Evolutionary conservation across 768 basidiomycete genomes (phyloP).

Genomic region (Boletus vinaceobasis): DNA sequence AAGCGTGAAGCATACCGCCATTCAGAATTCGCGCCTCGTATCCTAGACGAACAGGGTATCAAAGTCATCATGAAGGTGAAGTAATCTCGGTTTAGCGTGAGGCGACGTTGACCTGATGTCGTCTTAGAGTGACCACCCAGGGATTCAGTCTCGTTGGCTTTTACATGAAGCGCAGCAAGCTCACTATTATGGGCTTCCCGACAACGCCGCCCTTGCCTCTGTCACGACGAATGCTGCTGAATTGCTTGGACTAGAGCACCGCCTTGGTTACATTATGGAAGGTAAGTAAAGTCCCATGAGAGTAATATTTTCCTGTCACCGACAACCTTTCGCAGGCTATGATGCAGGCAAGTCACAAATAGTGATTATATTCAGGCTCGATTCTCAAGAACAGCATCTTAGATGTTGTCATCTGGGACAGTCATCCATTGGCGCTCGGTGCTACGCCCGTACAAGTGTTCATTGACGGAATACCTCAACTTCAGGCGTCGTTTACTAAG

Average conservation of each 20-base stretch:
- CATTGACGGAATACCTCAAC: slow-evolving; percentile 79
- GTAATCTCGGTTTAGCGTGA: background rate
- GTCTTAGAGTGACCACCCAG: slow-evolving; percentile 62
- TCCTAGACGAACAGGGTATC: slow-evolving; percentile 48
- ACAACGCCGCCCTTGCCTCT: slow-evolving; percentile 65
- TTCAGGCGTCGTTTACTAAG: slow-evolving; percentile 30
- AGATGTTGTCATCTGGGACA: slow-evolving; percentile 65
- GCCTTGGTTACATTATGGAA: slow-evolving; percentile 71
- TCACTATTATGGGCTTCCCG: slow-evolving; percentile 73
- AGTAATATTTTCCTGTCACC: background rate
- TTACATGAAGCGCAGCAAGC: slow-evolving; percentile 84
- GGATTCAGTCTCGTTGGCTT: slow-evolving; percentile 67
- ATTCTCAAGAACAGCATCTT: background rate
- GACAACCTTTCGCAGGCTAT: slow-evolving; percentile 42
- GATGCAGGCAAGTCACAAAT: slow-evolving; percentile 49
- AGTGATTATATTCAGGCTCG: background rate
- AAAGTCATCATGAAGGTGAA: slow-evolving; percentile 50
- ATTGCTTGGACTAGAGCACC: slow-evolving; percentile 72
- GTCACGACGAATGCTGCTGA: slow-evolving; percentile 74
- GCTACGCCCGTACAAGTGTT: slow-evolving; percentile 80
- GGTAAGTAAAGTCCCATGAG: slow-evolving; percentile 33
- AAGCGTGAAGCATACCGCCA: slow-evolving; percentile 59
- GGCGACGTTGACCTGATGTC: background rate
- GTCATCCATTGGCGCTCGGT: slow-evolving; percentile 73
- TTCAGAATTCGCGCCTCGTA: slow-evolving; percentile 55